Evolutionary conservation across 345 rosid genomes (phyloP).

Genomic region (Geranium brycei): DNA sequence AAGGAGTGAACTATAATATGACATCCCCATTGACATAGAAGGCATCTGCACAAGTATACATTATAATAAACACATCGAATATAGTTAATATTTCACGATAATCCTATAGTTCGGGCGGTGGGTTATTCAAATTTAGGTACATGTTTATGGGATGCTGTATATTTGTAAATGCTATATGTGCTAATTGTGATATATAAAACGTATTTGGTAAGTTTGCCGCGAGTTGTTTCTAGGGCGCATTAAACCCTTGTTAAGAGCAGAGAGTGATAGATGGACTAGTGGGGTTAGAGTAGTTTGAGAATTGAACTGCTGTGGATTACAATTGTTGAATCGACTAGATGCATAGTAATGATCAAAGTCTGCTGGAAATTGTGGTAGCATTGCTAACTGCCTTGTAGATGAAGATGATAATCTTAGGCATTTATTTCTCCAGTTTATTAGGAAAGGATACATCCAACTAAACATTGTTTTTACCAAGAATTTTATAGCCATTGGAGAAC

Average conservation of each 20-base stretch:
- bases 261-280: background rate
- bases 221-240: too few relatives aligned
- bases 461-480: background rate
- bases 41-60: background rate
- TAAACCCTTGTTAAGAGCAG: background rate
- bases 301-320: background rate
- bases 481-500: background rate
- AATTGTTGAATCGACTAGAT: too few relatives aligned
- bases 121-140: background rate
- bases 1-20: too few relatives aligned
- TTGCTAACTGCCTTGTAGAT: background rate
- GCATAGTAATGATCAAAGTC: background rate
- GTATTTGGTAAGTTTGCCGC: background rate
- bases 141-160: background rate
- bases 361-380: background rate
- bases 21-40: background rate
- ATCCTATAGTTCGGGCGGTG: background rate
- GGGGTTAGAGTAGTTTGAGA: background rate
- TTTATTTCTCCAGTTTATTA: background rate
- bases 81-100: background rate
- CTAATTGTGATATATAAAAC: background rate
- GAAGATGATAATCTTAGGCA: background rate
- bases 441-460: background rate
- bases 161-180: background rate
- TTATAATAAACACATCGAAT: background rate